Conservation (phyloP, 768 basidiomycete genomes). For the Amanita rubescens region DNA sequence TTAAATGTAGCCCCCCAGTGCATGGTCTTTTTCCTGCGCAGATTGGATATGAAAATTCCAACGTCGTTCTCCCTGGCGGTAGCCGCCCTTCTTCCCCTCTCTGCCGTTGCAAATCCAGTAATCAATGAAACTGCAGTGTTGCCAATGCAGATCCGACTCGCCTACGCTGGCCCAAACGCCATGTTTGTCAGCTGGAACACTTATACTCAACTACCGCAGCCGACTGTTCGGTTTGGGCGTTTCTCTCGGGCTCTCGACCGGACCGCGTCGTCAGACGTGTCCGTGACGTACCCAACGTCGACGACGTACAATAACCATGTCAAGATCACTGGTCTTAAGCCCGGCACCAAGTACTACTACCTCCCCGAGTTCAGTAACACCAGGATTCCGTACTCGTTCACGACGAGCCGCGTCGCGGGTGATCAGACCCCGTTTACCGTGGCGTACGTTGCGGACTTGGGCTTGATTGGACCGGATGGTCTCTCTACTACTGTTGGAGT, state of each 20-base stretch:
- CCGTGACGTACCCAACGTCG: constrained; percentile 14
- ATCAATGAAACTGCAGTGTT: background rate
- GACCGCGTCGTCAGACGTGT: constrained; percentile 8
- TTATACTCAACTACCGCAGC: constrained; percentile 9
- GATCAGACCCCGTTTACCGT: constrained; percentile 12
- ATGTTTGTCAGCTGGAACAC: constrained; percentile 18
- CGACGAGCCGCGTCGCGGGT: constrained; percentile 8
- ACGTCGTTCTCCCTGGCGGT: too few species aligned
- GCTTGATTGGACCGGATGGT: constrained; percentile 13
- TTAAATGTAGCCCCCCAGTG: too few species aligned
- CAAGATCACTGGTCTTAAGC: constrained; percentile 9
- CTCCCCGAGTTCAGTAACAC: constrained; percentile 8
- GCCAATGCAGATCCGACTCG: constrained; percentile 14
- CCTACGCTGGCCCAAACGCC: constrained; percentile 15
- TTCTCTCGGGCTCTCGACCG: constrained; percentile 6
- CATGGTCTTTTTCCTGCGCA: too few species aligned
- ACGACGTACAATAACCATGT: constrained; percentile 15
- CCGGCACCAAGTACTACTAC: constrained; percentile 13
- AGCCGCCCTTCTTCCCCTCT: background rate
- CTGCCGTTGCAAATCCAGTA: background rate
- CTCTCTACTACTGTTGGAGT: constrained; percentile 1
- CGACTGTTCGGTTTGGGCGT: constrained; percentile 11
- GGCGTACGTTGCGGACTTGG: constrained; percentile 13
- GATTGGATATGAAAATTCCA: too few species aligned
- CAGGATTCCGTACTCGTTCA: constrained; percentile 9